Evolutionary conservation across 2,329 filamentous ascomycete genomes (phyloP).

Genomic region (Aspergillaceae sp.): DNA sequence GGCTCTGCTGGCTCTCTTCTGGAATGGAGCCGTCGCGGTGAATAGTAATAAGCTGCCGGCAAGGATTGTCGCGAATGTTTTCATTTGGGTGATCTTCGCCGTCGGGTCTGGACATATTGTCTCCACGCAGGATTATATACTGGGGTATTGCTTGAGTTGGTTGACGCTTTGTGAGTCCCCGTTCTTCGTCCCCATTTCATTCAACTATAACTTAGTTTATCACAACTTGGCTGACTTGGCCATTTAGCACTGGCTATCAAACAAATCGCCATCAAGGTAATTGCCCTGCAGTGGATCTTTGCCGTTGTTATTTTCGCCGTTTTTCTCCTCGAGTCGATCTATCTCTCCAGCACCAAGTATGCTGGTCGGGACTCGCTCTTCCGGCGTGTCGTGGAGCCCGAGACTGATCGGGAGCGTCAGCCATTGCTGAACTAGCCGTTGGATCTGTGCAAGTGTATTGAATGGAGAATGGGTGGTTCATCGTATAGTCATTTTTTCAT

Average conservation of each 20-base stretch:
- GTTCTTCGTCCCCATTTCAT: background rate
- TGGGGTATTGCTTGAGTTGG: conserved; percentile 70
- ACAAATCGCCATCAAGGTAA: conserved; percentile 63
- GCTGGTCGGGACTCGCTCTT: conserved; percentile 29
- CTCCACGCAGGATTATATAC: conserved; percentile 64
- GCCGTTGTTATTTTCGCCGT: conserved; percentile 73
- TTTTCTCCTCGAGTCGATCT: conserved; percentile 60
- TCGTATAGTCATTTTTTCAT: no score
- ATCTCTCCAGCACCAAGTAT: conserved; percentile 27
- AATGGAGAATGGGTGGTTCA: no score
- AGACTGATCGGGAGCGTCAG: conserved; percentile 45
- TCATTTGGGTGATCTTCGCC: conserved; percentile 73
- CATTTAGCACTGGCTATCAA: conserved; percentile 58
- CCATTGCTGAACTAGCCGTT: conserved; percentile 38
- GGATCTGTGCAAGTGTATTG: no score
- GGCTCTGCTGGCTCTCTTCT: conserved; percentile 80
- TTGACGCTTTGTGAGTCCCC: conserved; percentile 56
- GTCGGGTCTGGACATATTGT: conserved; percentile 70
- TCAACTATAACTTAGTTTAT: background rate
- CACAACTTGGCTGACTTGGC: conserved; percentile 2
- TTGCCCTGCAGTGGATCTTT: conserved; percentile 89
- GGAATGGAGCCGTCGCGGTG: conserved; percentile 80
- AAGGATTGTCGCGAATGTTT: conserved; percentile 76
- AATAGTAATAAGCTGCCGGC: conserved; percentile 58
- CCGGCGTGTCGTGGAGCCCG: conserved; percentile 23